Base-by-base conservation (phyloP, 73 alveolate genomes). In the Durusdinium trenchii region DNA sequence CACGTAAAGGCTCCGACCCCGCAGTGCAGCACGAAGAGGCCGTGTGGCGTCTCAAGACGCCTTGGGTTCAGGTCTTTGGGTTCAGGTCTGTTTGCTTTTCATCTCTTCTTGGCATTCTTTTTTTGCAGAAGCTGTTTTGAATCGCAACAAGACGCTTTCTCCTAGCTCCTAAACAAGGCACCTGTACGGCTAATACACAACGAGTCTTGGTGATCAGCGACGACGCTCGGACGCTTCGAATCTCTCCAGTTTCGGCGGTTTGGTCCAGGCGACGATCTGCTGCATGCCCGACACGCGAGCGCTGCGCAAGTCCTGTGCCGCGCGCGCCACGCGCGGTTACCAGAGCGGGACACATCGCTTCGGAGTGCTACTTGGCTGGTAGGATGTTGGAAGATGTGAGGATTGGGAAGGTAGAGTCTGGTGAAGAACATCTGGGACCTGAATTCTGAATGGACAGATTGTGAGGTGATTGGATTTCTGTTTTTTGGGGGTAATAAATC, bases 321-420 rank as follows among this genome's bases (percentile, higher is more conserved):
- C 97, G 57, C 97, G 97, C 43, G 81, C 89, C 78, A 91, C 97
- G 6, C 97, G 97, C 1, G 97, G 97, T 57, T 91, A 61, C 46
- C 97, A 91, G 48, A 64, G 89, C 89, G 97, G 97, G 36, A 51
- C 40, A n/a, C 97, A 91, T 52, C 81, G 97, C 75, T 91, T 91
- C 43, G 97, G 76, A 35, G 97, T 91, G 97, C 26, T 14, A 12
- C 86, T 7, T 18, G 84, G 86, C 96, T 2, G 23, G 78, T 75
- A 14, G 36, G 52, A n/a, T 26, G 14, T 42, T 48, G 36, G 73
- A 30, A 52, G 57, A 7, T 75, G n/a, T 36, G 52, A 52, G 30
- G 32, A 20, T 75, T 12, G 52, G 32, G 86, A 1, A n/a, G 28
- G 7, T 36, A 52, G 86, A 35, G 48, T n/a, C 28, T 35, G 48